These are phyloP conservation scores for Magnolia changhungtana DNA, from an alignment of 164 flowering plant species.

Conservation along the genomic window DNA sequence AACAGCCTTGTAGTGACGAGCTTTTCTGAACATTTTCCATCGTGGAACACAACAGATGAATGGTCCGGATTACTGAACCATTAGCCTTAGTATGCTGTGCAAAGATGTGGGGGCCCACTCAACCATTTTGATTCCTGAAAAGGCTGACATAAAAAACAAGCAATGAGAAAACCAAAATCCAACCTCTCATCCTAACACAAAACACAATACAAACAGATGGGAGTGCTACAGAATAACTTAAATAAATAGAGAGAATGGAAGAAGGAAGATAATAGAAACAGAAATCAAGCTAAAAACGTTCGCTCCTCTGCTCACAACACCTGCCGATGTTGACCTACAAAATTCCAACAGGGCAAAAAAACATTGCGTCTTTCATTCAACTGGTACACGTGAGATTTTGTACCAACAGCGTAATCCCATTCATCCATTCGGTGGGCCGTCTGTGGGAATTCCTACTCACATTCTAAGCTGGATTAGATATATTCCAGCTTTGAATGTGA, in stretches of 20 bases:
- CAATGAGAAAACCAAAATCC: background rate
- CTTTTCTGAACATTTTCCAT: no score
- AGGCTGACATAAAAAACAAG: no score
- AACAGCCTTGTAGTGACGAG: no score
- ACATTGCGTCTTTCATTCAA: background rate
- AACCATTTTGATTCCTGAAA: no score
- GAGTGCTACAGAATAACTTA: background rate
- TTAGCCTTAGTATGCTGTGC: no score
- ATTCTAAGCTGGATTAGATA: background rate
- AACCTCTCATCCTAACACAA: background rate
- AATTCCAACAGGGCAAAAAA: background rate
- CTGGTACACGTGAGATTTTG: background rate
- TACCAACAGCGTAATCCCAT: background rate
- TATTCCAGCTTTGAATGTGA: background rate
- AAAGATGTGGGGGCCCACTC: no score
- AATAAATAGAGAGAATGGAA: background rate
- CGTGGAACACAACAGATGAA: no score
- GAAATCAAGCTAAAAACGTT: background rate
- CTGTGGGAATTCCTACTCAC: background rate
- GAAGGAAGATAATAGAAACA: background rate
- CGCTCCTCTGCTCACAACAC: constrained; percentile 8
- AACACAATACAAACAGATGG: background rate
- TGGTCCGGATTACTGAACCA: no score
- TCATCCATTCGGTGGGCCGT: background rate
- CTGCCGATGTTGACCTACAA: constrained; percentile 6